Evolutionary conservation across 1,284 basidiomycete species (phyloP), one percentile per base, ranked within the genome.

Genomic region (Leccinum subfulvum): DNA sequence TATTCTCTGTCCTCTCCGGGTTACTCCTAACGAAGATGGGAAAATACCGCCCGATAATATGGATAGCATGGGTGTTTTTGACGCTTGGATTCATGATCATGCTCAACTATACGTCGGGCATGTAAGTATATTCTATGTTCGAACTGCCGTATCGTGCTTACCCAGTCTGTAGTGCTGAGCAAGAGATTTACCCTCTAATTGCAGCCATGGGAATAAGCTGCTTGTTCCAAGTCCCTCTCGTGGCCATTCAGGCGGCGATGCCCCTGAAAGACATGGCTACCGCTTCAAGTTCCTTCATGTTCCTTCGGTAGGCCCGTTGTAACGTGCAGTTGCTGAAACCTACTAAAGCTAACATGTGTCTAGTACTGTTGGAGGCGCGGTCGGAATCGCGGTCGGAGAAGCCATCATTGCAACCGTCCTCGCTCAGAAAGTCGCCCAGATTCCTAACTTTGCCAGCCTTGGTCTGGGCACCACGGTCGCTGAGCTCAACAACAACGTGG

Each of bases 261-360:
- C 91, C 91, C 0, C 68, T 90, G 26, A 87, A 86, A 67, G 90
- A 92, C 67, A 90, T 92, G 89, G 88, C 90, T 1, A 91, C 91
- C 0, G 86, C 84, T 63, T 91, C 91, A 0, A 78, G 82, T 1
- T 85, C 86, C 0, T 90, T 88, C 69, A 84, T 85, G n/a, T 87
- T 94, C 69, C 76, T 92, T 63, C 82, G 90, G 86, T 86, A 68
- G 57, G 75, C 59, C 26, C 1, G 13, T 49, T 21, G 16, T 21
- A 7, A 37, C 56, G 4, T 21, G 16, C 6, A 6, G 18, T 57
- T 1, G 1, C 33, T 4, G 28, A 28, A 8, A 8, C 62, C 2
- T 54, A 54, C 47, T 63, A 26, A 33, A 58, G 14, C 14, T 13
- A 35, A 51, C n/a, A 28, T 18, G 8, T 53, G 41, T 56, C 7